Conservation (phyloP, 768 basidiomycete species). For the Galerina sulciceps region DNA sequence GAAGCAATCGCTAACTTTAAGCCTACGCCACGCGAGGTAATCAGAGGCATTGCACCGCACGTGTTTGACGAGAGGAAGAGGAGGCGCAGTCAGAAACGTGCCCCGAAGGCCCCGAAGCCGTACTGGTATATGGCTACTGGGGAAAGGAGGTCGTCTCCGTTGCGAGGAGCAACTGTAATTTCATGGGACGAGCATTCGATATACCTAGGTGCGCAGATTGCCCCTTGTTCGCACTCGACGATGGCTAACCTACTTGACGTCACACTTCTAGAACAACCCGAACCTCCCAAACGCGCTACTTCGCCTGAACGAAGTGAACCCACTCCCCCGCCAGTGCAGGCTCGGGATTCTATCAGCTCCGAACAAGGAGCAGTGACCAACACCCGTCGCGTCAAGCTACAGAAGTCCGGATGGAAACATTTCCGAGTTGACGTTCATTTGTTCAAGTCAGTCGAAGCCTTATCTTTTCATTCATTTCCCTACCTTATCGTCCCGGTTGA, state of each 20-base stretch:
- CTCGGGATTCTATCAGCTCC: neutral
- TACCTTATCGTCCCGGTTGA: neutral
- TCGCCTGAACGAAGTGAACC: conserved; percentile 5
- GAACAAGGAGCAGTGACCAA: conserved; percentile 2
- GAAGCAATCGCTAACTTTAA: conserved; percentile 43
- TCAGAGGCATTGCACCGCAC: conserved; percentile 50
- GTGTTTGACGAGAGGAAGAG: conserved; percentile 44
- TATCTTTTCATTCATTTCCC: conserved; percentile 4
- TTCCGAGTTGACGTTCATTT: conserved; percentile 26
- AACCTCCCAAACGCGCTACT: neutral
- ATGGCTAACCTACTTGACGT: neutral
- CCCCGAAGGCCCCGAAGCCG: conserved; percentile 23
- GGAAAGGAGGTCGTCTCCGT: conserved; percentile 32
- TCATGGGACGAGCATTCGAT: conserved; percentile 36
- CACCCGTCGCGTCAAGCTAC: conserved; percentile 14
- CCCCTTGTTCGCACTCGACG: neutral
- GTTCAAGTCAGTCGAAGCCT: conserved; percentile 17
- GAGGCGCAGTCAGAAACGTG: conserved; percentile 25
- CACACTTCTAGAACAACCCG: conserved; percentile 9
- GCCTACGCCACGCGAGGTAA: conserved; percentile 44
- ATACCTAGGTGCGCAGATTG: conserved; percentile 30
- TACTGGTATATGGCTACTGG: conserved; percentile 21
- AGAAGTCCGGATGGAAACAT: conserved; percentile 22
- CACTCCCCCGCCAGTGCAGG: neutral
- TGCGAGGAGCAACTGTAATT: conserved; percentile 36